These are phyloP conservation scores for Ustilago sp. DNA, from an alignment of 1,284 basidiomycete species.

Conservation along the genomic window DNA sequence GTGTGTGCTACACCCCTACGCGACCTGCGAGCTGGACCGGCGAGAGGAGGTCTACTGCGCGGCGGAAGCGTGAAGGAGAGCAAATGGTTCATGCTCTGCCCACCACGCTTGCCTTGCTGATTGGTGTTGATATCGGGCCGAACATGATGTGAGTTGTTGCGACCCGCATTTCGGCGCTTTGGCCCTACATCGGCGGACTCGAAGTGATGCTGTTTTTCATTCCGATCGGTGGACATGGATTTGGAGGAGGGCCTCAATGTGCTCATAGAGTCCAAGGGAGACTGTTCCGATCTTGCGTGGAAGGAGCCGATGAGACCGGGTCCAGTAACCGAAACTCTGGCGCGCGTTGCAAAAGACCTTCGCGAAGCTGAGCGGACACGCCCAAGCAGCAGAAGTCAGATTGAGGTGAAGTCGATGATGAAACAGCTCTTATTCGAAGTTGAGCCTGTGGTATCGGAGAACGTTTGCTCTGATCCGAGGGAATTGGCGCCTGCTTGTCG, in stretches of 20 bases:
- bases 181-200: conserved; percentile 22
- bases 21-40: conserved; percentile 53
- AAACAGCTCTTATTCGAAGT: not conserved
- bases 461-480: not conserved
- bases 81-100: conserved; percentile 66
- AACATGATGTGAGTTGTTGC: conserved; percentile 31
- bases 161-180: conserved; percentile 29
- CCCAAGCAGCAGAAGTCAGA: not conserved
- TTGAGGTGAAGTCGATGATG: not conserved
- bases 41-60: conserved; percentile 56
- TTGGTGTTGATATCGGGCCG: conserved; percentile 20
- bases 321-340: not conserved
- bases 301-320: not conserved
- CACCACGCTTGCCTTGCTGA: conserved; percentile 45
- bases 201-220: conserved; percentile 21
- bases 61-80: conserved; percentile 68
- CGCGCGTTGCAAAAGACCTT: not conserved
- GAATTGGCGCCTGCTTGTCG: not conserved
- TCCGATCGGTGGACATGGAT: conserved; percentile 48
- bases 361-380: not conserved
- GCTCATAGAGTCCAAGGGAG: conserved; percentile 38
- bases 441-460: not conserved
- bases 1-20: conserved; percentile 38
- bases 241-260: conserved; percentile 40
- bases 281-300: not conserved